A percentile compares a stretch with the other conserved stretches of the same genome.
Evolutionary conservation across 129 eudicot genomes (phyloP).

Genomic region (Lactuca sativa): DNA sequence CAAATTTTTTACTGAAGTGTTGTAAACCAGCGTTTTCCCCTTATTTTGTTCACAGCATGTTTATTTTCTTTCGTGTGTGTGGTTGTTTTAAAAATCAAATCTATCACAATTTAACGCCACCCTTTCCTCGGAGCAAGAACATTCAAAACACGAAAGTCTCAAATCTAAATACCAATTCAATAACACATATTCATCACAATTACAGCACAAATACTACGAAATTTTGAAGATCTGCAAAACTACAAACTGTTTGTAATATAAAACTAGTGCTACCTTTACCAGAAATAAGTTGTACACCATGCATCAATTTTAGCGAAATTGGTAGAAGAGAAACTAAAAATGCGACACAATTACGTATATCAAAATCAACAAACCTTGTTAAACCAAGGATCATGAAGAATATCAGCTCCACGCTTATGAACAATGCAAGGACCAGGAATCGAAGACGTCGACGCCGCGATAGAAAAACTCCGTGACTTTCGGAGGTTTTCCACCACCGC

Average conservation of each 20-base stretch:
- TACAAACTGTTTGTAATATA: constrained; percentile 16
- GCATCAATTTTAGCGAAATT: constrained; percentile 1
- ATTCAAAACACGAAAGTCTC: background rate
- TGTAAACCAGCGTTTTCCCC: background rate
- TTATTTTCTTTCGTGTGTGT: background rate
- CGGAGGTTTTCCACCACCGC: constrained; percentile 64
- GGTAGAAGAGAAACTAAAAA: background rate
- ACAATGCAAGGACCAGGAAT: constrained; percentile 84
- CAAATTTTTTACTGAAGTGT: background rate
- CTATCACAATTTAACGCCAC: constrained; percentile 5
- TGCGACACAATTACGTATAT: constrained; percentile 3
- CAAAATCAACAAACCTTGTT: constrained; percentile 60
- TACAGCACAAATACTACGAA: background rate
- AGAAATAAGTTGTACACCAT: background rate
- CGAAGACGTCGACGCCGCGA: constrained; percentile 51
- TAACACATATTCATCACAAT: background rate
- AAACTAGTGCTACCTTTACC: constrained; percentile 18
- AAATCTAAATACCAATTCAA: constrained; percentile 18
- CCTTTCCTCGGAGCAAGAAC: background rate
- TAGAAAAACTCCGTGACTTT: constrained; percentile 47
- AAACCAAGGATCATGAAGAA: constrained; percentile 99
- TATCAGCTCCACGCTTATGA: constrained; percentile 96
- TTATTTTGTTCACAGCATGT: background rate
- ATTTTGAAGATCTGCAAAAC: background rate
- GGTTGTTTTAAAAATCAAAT: constrained; percentile 1